Evolutionary conservation across 164 flowering plant species (phyloP).

Genomic region (Stephania cephalantha): DNA sequence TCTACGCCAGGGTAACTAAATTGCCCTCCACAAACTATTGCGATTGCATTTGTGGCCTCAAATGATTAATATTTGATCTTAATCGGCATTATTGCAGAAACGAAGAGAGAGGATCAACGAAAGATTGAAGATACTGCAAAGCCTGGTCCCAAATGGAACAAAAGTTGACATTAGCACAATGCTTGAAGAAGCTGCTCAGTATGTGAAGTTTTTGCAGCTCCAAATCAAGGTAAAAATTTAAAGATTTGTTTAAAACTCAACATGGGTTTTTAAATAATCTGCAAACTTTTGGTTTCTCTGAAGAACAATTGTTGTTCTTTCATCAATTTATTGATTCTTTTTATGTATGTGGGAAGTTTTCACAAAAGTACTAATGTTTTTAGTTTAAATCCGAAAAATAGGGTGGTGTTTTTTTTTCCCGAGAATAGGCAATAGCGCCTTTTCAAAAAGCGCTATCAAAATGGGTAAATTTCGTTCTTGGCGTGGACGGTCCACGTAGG

Average conservation of each 20-base stretch:
- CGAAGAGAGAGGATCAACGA: constrained; percentile 88
- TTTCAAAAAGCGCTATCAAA: too few species aligned
- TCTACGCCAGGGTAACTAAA: constrained; percentile 79
- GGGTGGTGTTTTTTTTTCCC: too few species aligned
- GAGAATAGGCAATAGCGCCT: too few species aligned
- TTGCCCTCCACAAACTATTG: not conserved
- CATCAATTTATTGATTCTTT: not conserved
- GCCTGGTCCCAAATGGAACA: constrained; percentile 90
- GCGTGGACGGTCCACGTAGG: too few species aligned
- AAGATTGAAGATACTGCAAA: constrained; percentile 66
- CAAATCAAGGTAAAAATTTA: constrained; percentile 75
- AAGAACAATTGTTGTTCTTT: not conserved
- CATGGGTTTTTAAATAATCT: not conserved
- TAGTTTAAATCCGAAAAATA: too few species aligned
- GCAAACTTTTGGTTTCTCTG: not conserved
- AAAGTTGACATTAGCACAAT: constrained; percentile 98
- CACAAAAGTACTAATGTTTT: too few species aligned
- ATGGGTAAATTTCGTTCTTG: too few species aligned
- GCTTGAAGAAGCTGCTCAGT: constrained; percentile 96
- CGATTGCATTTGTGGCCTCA: not conserved
- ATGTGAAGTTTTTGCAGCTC: constrained; percentile 93
- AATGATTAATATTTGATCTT: not conserved
- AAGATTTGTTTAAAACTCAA: not conserved
- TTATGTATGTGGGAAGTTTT: too few species aligned
- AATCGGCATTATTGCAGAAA: constrained; percentile 39